A percentile compares a stretch with the other conserved stretches of the same genome.
These are phyloP conservation scores for Paramecium biaurelia DNA, from an alignment of 73 alveolate genomes.

Conservation along the genomic window DNA sequence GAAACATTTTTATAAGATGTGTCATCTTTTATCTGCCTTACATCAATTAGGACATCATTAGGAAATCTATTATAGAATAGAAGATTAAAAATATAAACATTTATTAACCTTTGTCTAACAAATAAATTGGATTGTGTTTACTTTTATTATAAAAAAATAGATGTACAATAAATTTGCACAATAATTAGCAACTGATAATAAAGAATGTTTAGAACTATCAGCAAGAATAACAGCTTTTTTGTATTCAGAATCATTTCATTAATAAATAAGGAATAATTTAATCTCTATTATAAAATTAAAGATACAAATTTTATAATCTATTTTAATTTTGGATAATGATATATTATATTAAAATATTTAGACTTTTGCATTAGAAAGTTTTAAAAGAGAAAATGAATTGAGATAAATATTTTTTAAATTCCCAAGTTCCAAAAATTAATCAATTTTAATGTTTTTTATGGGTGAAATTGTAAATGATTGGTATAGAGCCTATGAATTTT, in stretches of 20 bases:
- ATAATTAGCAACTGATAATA: neutral
- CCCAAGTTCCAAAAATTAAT: neutral
- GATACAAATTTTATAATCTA: neutral
- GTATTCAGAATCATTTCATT: neutral
- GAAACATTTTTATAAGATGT: neutral
- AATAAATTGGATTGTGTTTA: neutral
- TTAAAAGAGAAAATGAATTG: neutral
- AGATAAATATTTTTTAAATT: neutral
- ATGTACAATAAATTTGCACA: neutral
- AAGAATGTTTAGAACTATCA: neutral
- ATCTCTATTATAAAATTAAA: neutral
- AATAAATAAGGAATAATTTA: neutral
- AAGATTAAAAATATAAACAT: neutral
- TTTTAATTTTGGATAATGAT: neutral
- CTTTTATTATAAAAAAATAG: neutral
- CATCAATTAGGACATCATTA: neutral
- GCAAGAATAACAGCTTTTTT: neutral
- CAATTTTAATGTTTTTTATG: neutral
- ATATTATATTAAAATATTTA: neutral
- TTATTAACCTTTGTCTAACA: neutral
- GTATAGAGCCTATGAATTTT: neutral
- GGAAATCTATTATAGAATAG: neutral
- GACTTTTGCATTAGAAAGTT: neutral
- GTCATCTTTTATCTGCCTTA: neutral
- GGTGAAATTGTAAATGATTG: constrained; percentile 22